Percentiles rank a stretch among this genome's conserved stretches.
phyloP scores from a whole-genome alignment of 2,329 filamentous ascomycete species.

The Dichotomopilus funicola region DNA sequence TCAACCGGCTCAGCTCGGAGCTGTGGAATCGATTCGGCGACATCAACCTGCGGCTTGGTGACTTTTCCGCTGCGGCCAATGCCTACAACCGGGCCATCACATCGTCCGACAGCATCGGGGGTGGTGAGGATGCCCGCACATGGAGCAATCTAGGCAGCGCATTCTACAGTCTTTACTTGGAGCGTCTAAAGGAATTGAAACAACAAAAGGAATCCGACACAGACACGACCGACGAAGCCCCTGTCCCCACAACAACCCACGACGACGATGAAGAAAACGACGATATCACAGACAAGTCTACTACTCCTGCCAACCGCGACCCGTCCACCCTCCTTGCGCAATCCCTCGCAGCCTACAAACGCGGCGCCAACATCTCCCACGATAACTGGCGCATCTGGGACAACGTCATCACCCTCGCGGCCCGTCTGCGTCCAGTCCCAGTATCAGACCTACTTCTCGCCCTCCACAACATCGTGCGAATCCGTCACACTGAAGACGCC shows the following conservation, averaged over 20 bases:
- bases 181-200: constrained; percentile 39
- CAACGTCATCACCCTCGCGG: constrained; percentile 83
- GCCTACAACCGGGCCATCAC: constrained; percentile 79
- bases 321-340: constrained; percentile 61
- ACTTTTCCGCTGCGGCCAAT: constrained; percentile 73
- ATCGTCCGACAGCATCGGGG: constrained; percentile 50
- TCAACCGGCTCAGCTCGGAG: constrained; percentile 74
- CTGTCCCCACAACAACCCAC: too few relatives aligned
- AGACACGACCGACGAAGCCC: constrained; percentile 26
- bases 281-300: background rate
- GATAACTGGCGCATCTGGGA: constrained; percentile 94
- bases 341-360: constrained; percentile 77
- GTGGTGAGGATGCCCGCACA: constrained; percentile 82
- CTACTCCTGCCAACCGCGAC: constrained; percentile 31
- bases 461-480: constrained; percentile 65
- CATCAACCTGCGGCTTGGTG: constrained; percentile 69
- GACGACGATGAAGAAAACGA: too few relatives aligned
- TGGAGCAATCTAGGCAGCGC: constrained; percentile 94
- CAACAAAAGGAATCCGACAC: constrained; percentile 19
- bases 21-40: constrained; percentile 91
- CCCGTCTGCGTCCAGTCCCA: constrained; percentile 68
- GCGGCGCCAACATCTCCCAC: constrained; percentile 74
- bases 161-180: constrained; percentile 62
- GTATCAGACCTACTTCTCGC: constrained; percentile 71
- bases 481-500: constrained; percentile 71